Evolutionary conservation across 2,329 filamentous ascomycete genomes (phyloP), one percentile per base, ranked within the genome.

Genomic region (Fusarium mexicanum): DNA sequence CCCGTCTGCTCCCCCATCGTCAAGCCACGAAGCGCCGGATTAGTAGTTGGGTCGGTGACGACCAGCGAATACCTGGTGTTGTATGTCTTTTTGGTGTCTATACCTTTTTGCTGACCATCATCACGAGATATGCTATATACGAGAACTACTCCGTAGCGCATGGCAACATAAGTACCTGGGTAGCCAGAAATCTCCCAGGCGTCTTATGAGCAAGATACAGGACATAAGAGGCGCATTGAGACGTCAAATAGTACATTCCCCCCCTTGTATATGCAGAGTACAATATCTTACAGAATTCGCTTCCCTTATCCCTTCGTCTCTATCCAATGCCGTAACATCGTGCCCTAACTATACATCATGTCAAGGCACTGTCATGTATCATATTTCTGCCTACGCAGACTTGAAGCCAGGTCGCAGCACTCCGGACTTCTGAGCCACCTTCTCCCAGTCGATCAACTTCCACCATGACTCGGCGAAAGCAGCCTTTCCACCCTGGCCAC

Each of bases 391-490:
- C 51, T 70, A 54, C 22, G 67, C 76, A 31, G 75, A 74, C 78
- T 80, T 82, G 67, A 81, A 84, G 47, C 77, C 79, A 64, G 71
- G 85, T 79, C 78, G 82, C 65, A 69, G 57, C n/a, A 79, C 72
- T 46, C 81, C 79, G 31, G 81, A 73, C 59, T 77, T 79, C 46
- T 85, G 80, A 40, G 87, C 85, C 57, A 98, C 95, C 70, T 88
- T 86, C 57, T 91, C 85, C 96, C 96, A 99, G 84, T 99, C 91
- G 76, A 99, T 92, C 61, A 86, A 87, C 58, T 94, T 84, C 96
- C 96, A 99, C 96, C 96, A 98, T 47, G 88, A 87, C 80, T 93
- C 89, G 61, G 95, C 87, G 82, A 90, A 99, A 60, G 86, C 84
- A 61, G 87, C 86, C 90, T 98, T 99, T 57, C 94, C 94, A 50